Conservation (phyloP, 768 basidiomycete species). For the Rhodotorula diobovata region DNA sequence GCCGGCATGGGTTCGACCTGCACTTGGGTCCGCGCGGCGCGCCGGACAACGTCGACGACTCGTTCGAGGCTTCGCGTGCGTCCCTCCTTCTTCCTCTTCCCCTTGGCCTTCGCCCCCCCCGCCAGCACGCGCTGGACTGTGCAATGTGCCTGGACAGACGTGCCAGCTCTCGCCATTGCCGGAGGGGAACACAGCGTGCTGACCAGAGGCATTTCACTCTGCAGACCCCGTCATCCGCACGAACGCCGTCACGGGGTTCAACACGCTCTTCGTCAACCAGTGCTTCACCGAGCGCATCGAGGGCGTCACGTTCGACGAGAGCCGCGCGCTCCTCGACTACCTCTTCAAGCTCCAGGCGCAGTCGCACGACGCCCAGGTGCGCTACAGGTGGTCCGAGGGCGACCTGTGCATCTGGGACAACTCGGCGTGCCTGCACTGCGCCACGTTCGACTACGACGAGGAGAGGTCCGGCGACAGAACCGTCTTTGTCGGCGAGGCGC, state of each 20-base stretch:
- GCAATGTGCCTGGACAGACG: neutral
- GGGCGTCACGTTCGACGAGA: constrained; percentile 35
- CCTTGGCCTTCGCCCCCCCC: neutral
- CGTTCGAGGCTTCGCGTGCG: constrained; percentile 42
- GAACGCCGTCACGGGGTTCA: constrained; percentile 42
- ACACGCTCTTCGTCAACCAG: constrained; percentile 37
- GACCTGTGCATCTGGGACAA: constrained; percentile 49
- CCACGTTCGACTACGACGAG: constrained; percentile 49
- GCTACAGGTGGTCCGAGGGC: constrained; percentile 48
- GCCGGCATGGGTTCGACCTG: constrained; percentile 42
- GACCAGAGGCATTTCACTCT: neutral
- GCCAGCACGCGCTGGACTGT: too few relatives aligned
- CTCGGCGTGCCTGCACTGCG: constrained; percentile 47
- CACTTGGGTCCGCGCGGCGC: constrained; percentile 43
- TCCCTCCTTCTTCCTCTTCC: neutral
- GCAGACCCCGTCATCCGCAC: constrained; percentile 41
- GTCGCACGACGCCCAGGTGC: constrained; percentile 49
- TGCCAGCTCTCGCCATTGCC: too few relatives aligned
- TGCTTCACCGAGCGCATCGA: constrained; percentile 41
- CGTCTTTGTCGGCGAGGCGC: constrained; percentile 57
- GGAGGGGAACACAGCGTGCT: too few relatives aligned
- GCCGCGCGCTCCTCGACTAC: constrained; percentile 46
- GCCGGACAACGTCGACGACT: constrained; percentile 46
- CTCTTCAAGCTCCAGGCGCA: constrained; percentile 45
- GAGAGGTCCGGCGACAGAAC: constrained; percentile 55